Base-by-base conservation (phyloP, 1,284 basidiomycete species). In the Papiliotrema nemorosa region DNA sequence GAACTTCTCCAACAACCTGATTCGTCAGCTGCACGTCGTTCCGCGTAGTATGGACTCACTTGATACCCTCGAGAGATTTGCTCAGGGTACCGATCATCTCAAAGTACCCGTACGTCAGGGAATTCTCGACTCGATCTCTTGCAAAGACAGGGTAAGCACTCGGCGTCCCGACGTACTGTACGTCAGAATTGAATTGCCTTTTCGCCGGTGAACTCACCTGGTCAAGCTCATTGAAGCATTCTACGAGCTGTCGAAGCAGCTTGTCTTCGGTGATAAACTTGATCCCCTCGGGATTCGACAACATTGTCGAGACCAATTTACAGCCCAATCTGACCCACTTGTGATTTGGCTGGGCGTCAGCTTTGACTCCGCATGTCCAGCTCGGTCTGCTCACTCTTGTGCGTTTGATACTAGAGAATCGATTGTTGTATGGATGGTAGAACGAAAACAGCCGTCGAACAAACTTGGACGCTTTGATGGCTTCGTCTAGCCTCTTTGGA, bases 21-120 rank as follows among this genome's bases (percentile, higher is more conserved):
- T 14, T 20, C 12, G 24, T 22, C 6, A 29, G 35, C 21, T 2
- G 44, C 34, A 46, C 38, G 3, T 29, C 20, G 25, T 12, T 25
- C 24, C 22, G 18, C 35, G n/a, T 44, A 1, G 10, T n/a, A 16
- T n/a, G 7, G n/a, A 78, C 87, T 56, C 69, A 91, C 90, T 90
- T 87, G 24, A 94, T 82, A 13, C 96, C 96, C 47, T 96, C 89
- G 26, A 84, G 81, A 54, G 86, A 82, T 64, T 86, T 89, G 73
- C 89, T 94, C 37, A 98, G 77, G 1, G 84, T 85, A 3, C 93
- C 93, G 2, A 99, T 80, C 86, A 99, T 92, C 67, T 97, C 92
- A 57, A 99, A 85, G 72, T 98, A 98, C 0, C 93, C 94, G 61
- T 83, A 87, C 0, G 90, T 88, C 54, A 98, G 74, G 0, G 91